Evolutionary conservation across 2,329 filamentous ascomycete species (phyloP).

Genomic region (Elsinoe batatas): DNA sequence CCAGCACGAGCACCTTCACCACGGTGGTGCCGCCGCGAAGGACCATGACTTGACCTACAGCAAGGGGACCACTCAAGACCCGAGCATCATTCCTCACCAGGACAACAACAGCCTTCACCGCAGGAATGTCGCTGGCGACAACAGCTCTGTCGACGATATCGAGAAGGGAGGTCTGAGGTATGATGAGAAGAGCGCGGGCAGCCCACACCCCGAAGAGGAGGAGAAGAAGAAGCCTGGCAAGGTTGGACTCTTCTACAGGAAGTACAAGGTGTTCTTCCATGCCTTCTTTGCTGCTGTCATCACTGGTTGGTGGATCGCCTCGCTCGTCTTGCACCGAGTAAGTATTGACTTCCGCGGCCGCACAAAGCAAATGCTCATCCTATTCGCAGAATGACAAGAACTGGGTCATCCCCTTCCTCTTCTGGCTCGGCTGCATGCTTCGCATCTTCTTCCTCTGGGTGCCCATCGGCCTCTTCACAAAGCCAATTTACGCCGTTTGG

Average conservation of each 20-base stretch:
- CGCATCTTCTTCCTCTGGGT: conserved; percentile 67
- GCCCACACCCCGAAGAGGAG: conserved; percentile 7
- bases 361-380: background rate
- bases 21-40: conserved; percentile 18
- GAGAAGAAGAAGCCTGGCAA: conserved; percentile 24
- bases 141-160: conserved; percentile 4
- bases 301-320: conserved; percentile 62
- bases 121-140: conserved; percentile 3
- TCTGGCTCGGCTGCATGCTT: conserved; percentile 66
- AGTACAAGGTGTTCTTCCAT: conserved; percentile 35
- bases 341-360: background rate
- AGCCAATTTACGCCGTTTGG: conserved; percentile 60
- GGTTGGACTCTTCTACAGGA: conserved; percentile 31
- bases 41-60: conserved; percentile 11
- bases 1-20: conserved; percentile 30
- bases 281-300: conserved; percentile 8
- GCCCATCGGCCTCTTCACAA: conserved; percentile 55
- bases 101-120: conserved; percentile 11
- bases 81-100: conserved; percentile 13
- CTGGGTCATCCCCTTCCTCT: conserved; percentile 75
- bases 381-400: conserved; percentile 48
- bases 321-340: conserved; percentile 57
- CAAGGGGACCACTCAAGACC: conserved; percentile 10
- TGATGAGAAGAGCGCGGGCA: conserved; percentile 2
- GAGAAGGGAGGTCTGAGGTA: conserved; percentile 13